Percentiles rank a stretch among this genome's conserved stretches.
phyloP scores from a whole-genome alignment of 1,284 basidiomycete species.

The Xerocomus amazonicus region DNA sequence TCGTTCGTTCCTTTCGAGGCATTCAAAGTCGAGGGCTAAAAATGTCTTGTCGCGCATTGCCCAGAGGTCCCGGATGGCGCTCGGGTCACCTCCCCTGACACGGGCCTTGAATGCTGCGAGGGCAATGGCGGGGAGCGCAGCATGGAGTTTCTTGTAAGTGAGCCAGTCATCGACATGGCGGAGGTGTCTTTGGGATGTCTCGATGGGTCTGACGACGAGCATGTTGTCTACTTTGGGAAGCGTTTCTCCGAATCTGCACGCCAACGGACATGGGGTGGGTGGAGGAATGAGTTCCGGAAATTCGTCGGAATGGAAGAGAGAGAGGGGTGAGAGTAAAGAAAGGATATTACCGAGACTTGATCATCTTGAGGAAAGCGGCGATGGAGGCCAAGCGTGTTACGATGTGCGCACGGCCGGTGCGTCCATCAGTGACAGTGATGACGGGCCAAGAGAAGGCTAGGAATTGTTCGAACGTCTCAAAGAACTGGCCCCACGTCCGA shows the following conservation, averaged over 20 bases:
- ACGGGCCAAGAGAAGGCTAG: constrained; percentile 83
- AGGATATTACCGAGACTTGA: constrained; percentile 58
- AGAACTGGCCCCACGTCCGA: constrained; percentile 77
- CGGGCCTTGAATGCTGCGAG: constrained; percentile 67
- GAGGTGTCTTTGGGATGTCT: constrained; percentile 63
- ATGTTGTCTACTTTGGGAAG: constrained; percentile 69
- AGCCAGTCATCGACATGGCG: constrained; percentile 67
- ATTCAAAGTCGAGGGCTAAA: constrained; percentile 72
- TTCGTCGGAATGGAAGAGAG: neutral
- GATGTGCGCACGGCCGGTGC: constrained; percentile 74
- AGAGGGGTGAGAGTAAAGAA: constrained; percentile 1
- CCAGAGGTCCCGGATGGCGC: constrained; percentile 69
- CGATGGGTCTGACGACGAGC: constrained; percentile 60
- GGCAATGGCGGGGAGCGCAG: constrained; percentile 68
- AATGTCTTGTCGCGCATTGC: constrained; percentile 67
- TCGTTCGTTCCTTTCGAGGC: constrained; percentile 71
- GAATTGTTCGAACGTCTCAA: constrained; percentile 79
- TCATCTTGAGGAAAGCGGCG: constrained; percentile 72
- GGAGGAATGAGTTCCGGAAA: neutral
- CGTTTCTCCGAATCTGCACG: constrained; percentile 61
- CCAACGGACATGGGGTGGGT: neutral
- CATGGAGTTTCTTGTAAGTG: constrained; percentile 69
- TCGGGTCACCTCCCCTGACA: constrained; percentile 66
- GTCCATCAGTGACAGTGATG: constrained; percentile 72
- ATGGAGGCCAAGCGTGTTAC: constrained; percentile 71